Evolutionary conservation across 2,329 filamentous ascomycete species (phyloP), one percentile per base, ranked within the genome.

Genomic region (Sphaerulina musiva): DNA sequence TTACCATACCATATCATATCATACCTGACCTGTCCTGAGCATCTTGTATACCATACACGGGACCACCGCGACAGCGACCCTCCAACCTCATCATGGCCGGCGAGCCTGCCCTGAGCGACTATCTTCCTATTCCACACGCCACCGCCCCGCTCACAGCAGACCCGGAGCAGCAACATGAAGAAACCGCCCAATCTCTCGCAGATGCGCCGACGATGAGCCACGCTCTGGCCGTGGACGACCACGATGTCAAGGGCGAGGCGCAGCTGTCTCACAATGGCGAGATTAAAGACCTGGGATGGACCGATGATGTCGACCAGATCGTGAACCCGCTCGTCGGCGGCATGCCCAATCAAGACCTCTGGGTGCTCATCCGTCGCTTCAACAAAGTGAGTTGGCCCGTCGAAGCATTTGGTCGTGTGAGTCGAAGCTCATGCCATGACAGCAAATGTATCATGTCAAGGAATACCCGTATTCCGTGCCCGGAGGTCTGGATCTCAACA

Each of bases 401-500:
- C 34, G 17, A 29, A 23, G 8, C 11, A 26, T 4, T 20, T 4
- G 20, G 66, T 74, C 58, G 71, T 48, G 26, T n/a, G 71, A 49
- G 26, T 36, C 7, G 44, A 14, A 34, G 44, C 29, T 31, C 8
- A 46, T 11, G 2, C 10, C 20, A 46, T 34, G 32, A 6, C 38
- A 79, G 80, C 80, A 83, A 80, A 80, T 83, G 68, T 83, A 83
- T 67, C 78, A 82, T 71, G 86, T 93, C 62, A 89, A 87, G 67
- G 82, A 85, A 29, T 80, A 84, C 7, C 72, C 78, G 0, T 69
- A 78, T 46, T 70, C 80, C 6, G 77, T 80, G 1, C 78, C 86
- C 1, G 86, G 85, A 5, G 81, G 83, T 11, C 73, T 95, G 38
- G 89, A 95, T 68, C 78, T 95, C 55, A 89, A 90, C 62, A 85